Evolutionary conservation across 2,329 filamentous ascomycete genomes (phyloP).

Genomic region (Fusarium ambrosium): DNA sequence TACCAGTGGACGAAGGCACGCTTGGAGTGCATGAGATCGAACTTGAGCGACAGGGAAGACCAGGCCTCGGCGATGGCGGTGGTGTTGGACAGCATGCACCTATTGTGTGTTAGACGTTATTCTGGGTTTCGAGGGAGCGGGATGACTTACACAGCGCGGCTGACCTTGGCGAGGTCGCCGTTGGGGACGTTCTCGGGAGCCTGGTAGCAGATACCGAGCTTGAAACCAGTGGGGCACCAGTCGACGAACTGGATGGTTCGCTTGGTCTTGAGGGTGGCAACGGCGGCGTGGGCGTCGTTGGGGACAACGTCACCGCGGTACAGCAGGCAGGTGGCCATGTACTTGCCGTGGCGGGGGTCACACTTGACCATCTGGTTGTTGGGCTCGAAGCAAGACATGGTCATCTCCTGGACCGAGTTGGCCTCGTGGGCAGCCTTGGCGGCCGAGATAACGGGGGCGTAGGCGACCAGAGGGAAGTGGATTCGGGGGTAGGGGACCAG

Average conservation of each 20-base stretch:
- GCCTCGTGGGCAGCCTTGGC: conserved; percentile 97
- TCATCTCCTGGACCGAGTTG: conserved; percentile 98
- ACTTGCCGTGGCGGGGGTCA: conserved; percentile 98
- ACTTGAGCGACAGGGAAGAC: conserved; percentile 96
- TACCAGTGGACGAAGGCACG: conserved; percentile 99
- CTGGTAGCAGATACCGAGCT: conserved; percentile 99
- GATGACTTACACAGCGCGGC: conserved; percentile 92
- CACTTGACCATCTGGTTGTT: conserved; percentile 99
- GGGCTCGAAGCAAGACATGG: conserved; percentile 98
- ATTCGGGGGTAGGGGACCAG: conserved; percentile 98
- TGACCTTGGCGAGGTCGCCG: conserved; percentile 96
- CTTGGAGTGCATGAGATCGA: conserved; percentile 99
- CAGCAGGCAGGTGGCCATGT: conserved; percentile 98
- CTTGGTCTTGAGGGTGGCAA: conserved; percentile 99
- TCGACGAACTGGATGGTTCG: conserved; percentile 99
- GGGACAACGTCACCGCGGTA: conserved; percentile 99
- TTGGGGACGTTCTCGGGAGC: conserved; percentile 95
- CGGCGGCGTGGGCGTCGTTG: conserved; percentile 92
- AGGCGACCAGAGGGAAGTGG: conserved; percentile 98
- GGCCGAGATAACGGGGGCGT: conserved; percentile 92
- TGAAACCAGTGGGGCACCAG: conserved; percentile 99
- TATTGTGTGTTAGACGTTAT: conserved; percentile 51
- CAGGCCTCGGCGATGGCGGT: conserved; percentile 98
- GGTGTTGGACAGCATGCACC: conserved; percentile 99
- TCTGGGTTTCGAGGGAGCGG: too few species aligned